These are phyloP conservation scores for Spencermartinsiella ligniputridi DNA, from an alignment of 1,139 yeast species.

Conservation along the genomic window DNA sequence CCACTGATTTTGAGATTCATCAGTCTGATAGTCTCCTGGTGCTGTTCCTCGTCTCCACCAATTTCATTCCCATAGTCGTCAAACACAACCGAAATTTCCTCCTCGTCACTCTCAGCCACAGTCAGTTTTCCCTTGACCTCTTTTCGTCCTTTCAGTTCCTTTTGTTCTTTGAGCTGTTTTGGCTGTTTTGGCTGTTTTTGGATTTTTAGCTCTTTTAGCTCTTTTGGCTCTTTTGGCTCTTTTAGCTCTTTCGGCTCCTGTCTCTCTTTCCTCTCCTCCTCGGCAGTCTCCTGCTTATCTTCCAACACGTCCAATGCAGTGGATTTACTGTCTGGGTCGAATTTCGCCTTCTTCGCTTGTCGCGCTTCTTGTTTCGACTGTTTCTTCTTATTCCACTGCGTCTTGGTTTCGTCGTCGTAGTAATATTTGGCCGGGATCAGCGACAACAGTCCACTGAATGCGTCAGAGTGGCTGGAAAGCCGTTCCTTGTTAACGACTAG, in stretches of 20 bases:
- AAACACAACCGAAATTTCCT: constrained; percentile 50
- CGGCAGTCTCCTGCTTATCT: constrained; percentile 25
- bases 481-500: constrained; percentile 54
- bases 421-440: constrained; percentile 92
- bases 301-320: constrained; percentile 64
- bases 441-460: constrained; percentile 86
- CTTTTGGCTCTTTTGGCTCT: constrained; percentile 14
- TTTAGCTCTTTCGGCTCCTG: constrained; percentile 13
- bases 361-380: constrained; percentile 42
- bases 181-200: background rate
- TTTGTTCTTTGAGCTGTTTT: background rate
- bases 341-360: constrained; percentile 60
- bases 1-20: too few relatives aligned
- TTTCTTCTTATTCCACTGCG: constrained; percentile 86
- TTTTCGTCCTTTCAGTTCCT: constrained; percentile 5
- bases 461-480: constrained; percentile 74
- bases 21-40: background rate
- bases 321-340: constrained; percentile 63
- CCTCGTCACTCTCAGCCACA: constrained; percentile 19
- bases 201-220: constrained; percentile 1
- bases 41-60: constrained; percentile 9
- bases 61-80: constrained; percentile 77
- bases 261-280: constrained; percentile 10
- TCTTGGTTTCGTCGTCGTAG: constrained; percentile 68
- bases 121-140: constrained; percentile 8